Conservation (phyloP, 2,329 filamentous ascomycete species). For the Xylogone sp. region DNA sequence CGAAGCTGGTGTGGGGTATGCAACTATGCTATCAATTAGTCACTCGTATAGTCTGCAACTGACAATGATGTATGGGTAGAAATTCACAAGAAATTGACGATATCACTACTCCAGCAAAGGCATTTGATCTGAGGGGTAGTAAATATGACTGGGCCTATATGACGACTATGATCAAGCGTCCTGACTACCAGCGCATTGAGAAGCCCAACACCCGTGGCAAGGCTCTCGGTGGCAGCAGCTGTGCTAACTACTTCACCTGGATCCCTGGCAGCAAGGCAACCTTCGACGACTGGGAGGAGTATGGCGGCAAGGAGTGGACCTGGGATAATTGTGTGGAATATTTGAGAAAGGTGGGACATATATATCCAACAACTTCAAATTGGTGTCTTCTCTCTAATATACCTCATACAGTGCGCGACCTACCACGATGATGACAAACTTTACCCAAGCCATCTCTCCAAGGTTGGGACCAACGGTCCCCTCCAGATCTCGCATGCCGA, state of each 20-base stretch:
- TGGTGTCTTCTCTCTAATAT: neutral
- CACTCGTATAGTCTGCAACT: slow-evolving; percentile 31
- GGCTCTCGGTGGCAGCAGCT: slow-evolving; percentile 43
- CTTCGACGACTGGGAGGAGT: slow-evolving; percentile 47
- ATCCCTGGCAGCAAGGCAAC: slow-evolving; percentile 53
- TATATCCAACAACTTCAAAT: neutral
- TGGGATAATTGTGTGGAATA: slow-evolving; percentile 49
- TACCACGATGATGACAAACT: slow-evolving; percentile 52
- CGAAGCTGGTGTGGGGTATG: slow-evolving; percentile 39
- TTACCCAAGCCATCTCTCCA: slow-evolving; percentile 40
- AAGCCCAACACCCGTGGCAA: slow-evolving; percentile 53
- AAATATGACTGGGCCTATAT: slow-evolving; percentile 60
- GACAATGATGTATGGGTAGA: slow-evolving; percentile 13
- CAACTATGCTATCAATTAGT: neutral
- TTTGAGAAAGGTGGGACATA: slow-evolving; percentile 39
- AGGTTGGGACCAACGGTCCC: slow-evolving; percentile 49
- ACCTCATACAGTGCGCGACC: slow-evolving; percentile 33
- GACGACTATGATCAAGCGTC: slow-evolving; percentile 54
- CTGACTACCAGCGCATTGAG: slow-evolving; percentile 57
- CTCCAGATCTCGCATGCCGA: slow-evolving; percentile 52
- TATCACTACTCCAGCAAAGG: slow-evolving; percentile 49
- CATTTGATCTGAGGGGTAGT: slow-evolving; percentile 50
- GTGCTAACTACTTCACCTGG: slow-evolving; percentile 65
- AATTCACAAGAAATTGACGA: slow-evolving; percentile 46
- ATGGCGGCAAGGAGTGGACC: slow-evolving; percentile 47